Conservation (phyloP, 768 basidiomycete genomes). For the Cantharellus anzutake region DNA sequence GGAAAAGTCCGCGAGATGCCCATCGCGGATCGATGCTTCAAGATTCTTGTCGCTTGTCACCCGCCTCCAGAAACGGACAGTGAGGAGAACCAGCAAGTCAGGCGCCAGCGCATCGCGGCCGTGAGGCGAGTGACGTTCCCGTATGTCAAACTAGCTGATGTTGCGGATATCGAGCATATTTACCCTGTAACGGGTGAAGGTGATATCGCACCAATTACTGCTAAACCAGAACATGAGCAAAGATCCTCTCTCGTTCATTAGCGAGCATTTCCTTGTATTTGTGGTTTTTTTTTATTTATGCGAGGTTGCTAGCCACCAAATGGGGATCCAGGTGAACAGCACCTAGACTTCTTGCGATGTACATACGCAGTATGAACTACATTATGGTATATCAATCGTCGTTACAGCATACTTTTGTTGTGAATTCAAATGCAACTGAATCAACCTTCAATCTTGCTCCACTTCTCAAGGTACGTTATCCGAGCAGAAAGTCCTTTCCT, state of each 20-base stretch:
- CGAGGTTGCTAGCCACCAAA: too few relatives aligned
- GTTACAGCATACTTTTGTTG: background rate
- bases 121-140: background rate
- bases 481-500: background rate
- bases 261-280: background rate
- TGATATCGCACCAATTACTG: background rate
- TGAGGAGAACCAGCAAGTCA: background rate
- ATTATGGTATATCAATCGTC: background rate
- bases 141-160: background rate
- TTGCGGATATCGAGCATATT: background rate
- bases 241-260: background rate
- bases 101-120: background rate
- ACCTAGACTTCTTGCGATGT: background rate
- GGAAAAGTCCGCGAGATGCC: background rate
- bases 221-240: background rate
- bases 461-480: background rate
- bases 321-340: background rate
- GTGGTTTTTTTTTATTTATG: too few relatives aligned
- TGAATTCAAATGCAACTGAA: background rate
- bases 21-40: background rate
- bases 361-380: too few relatives aligned
- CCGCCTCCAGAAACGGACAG: background rate
- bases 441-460: background rate
- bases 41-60: background rate
- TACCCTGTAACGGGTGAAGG: background rate